Conservation (phyloP, 1,139 yeast genomes). For the Protomyces inouyei region DNA sequence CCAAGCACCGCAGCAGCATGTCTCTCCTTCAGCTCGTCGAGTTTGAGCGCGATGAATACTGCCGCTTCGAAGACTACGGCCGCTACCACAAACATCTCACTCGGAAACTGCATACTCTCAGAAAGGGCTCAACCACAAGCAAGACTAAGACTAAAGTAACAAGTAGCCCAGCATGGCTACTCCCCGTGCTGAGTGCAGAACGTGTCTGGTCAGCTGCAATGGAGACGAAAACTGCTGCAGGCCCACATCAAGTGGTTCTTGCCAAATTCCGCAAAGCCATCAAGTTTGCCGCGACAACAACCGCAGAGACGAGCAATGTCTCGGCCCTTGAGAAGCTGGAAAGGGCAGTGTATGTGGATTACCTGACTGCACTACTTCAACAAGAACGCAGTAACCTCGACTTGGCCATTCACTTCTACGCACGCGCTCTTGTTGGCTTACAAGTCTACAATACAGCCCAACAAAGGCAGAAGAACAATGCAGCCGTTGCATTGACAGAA, state of each 20-base stretch:
- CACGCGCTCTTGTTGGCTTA: slow-evolving; percentile 16
- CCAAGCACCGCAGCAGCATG: background rate
- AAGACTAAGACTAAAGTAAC: background rate
- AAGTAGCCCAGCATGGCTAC: background rate
- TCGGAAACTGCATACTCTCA: slow-evolving; percentile 10
- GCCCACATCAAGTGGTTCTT: slow-evolving; percentile 2
- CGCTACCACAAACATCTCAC: slow-evolving; percentile 20
- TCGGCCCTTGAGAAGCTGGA: background rate
- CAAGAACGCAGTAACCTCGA: slow-evolving; percentile 13
- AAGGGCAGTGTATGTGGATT: slow-evolving; percentile 1
- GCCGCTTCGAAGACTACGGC: slow-evolving; percentile 23
- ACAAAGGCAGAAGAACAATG: background rate
- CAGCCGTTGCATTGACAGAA: slow-evolving; percentile 5
- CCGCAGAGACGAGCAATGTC: background rate
- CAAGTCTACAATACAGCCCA: background rate
- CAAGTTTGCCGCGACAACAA: background rate
- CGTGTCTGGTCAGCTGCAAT: slow-evolving; percentile 20
- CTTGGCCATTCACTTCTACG: slow-evolving; percentile 6
- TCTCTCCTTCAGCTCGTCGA: slow-evolving; percentile 2
- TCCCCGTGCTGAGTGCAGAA: slow-evolving; percentile 17
- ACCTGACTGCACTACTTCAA: background rate
- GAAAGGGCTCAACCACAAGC: background rate
- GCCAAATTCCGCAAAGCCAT: slow-evolving; percentile 21
- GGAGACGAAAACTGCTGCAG: slow-evolving; percentile 9
- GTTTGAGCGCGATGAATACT: slow-evolving; percentile 18